Evolutionary conservation across 306 rosid genomes (phyloP), one percentile per base, ranked within the genome.

Genomic region (Clitoria ternatea): DNA sequence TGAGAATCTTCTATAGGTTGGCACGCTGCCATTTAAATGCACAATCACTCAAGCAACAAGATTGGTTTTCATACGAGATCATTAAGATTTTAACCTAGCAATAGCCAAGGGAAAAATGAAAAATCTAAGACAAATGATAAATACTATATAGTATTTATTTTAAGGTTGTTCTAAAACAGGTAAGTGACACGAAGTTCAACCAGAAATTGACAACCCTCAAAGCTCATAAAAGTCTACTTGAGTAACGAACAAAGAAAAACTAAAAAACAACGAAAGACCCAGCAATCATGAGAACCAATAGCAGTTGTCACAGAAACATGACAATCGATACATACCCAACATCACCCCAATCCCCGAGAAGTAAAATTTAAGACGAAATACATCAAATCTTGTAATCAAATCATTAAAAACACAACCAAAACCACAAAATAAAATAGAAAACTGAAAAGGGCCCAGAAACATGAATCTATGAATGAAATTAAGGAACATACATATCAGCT

Each of bases 401-500:
- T 53, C 11, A 45, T 74, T 33, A 60, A 68, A 69, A 72, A 18
- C n/a, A 71, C 69, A 44, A 43, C 1, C 4, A 75, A 81, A 33
- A 55, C 27, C 6, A 59, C 9, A 7, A 8, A 67, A 75, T 79
- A 50, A 61, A 35, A 18, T 4, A 42, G 50, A 43, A 55, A 23
- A 36, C 2, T 10, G n/a, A 69, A 52, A 74, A 69, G 32, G 35
- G 56, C 8, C 2, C 11, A 20, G 53, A 77, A 63, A 18, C 19
- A 57, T 7, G 63, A 64, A 69, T 14, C 1, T 6, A n/a, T 15
- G 70, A 49, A 17, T 24, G 7, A 29, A 12, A 66, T 44, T 5
- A 2, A 4, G 22, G 36, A 77, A 54, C 95, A 48, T 83, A 94
- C 99, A 80, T 85, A 56, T 94, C 99, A 68, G 97, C 91, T 9